Percentiles rank a stretch among this genome's conserved stretches.
Conservation (phyloP, 345 rosid genomes). For the Populus euphratica region DNA sequence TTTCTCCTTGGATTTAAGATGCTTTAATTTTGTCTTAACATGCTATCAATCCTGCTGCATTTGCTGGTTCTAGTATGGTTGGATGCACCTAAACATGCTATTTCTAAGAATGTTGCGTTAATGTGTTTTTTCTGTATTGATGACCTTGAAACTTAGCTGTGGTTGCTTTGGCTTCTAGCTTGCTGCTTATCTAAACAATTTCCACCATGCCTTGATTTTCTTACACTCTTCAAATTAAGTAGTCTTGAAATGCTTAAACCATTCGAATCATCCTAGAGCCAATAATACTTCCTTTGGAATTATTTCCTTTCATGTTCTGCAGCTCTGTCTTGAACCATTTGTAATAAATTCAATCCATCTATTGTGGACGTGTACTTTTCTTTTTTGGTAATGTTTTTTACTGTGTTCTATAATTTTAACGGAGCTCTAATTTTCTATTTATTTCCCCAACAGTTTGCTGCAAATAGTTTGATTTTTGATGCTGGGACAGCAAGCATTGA, state of each 20-base stretch:
- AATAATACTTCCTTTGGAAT: background rate
- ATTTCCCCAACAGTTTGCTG: slow-evolving; percentile 2
- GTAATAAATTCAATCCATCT: slow-evolving; percentile 4
- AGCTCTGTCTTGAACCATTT: too few species aligned
- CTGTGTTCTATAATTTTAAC: slow-evolving; percentile 2
- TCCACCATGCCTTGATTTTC: background rate
- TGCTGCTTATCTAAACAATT: background rate
- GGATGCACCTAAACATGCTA: background rate
- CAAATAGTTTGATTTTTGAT: background rate
- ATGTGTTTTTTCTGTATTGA: background rate
- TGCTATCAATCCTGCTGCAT: background rate
- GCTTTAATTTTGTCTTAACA: background rate
- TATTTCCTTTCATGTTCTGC: background rate
- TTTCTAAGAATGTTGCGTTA: background rate
- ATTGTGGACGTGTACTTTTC: slow-evolving; percentile 5
- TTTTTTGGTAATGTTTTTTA: slow-evolving; percentile 1
- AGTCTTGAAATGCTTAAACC: background rate
- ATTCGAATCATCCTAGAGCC: background rate
- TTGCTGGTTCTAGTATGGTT: background rate
- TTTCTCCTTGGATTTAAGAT: slow-evolving; percentile 1
- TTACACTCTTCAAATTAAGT: background rate
- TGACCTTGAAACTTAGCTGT: background rate
- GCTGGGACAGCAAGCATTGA: slow-evolving; percentile 9
- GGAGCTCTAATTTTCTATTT: slow-evolving; percentile 4
- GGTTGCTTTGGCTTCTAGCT: background rate